Base-by-base conservation (phyloP, 2,329 filamentous ascomycete species). In the Colletotrichum sp. region DNA sequence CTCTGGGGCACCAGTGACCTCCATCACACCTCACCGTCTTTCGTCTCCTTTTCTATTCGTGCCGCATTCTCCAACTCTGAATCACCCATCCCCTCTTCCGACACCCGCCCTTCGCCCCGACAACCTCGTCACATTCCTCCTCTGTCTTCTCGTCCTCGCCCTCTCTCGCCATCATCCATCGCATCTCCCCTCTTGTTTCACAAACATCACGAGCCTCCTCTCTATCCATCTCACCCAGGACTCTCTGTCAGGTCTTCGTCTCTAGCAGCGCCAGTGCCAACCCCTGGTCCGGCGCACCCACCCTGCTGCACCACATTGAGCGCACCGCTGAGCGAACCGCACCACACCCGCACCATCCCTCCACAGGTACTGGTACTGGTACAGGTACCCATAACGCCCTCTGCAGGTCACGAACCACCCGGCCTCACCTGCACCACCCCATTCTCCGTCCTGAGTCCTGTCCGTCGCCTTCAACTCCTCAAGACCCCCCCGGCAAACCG, bases 351-450 rank as follows among this genome's bases (percentile, higher is more conserved):
- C 66, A 68, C 55, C 61, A 64, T 32, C 22, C 30, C 36, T 34
- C 10, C 32, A 34, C 13, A 22, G 12, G 36, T 34, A 32, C 25
- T 15, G 60, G 62, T 73, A 60, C 27, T 2, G 43, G 43, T 13
- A 48, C 43, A 52, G 43, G 43, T 22, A 22, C 43, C 43, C 43
- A 52, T 22, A 52, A 52, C 43, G 43, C 43, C 39, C 43, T 52
- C 60, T 71, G 70, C 74, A 76, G 64, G 70, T 76, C 74, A 76
- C 74, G 74, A 76, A 76, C 74, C 70, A 73, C 74, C 36, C 36
- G 36, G 16, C 36, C 69, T 62, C 55, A 66, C 34, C 43, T 25
- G 18, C 36, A 39, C 70, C 27, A 18, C n/a, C 10, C 43, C 43
- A 13, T 52, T 13, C n/a, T 22, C 43, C 43, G 43, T 52, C 43